Evolutionary conservation across 495 filamentous ascomycete genomes (phyloP).

Genomic region (Saxispiralis lemnorum): DNA sequence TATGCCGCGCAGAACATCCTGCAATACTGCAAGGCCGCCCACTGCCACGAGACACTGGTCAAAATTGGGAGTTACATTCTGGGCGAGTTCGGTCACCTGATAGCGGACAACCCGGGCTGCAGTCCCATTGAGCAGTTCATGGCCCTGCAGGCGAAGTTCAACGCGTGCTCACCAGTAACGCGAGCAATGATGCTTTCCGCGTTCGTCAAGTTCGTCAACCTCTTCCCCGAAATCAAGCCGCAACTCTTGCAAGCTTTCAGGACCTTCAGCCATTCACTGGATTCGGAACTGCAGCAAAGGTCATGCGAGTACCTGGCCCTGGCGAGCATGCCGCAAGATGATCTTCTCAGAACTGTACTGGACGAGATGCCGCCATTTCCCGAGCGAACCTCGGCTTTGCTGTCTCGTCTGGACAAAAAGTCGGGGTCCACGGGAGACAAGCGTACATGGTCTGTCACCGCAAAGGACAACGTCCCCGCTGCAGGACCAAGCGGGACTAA

Average conservation of each 20-base stretch:
- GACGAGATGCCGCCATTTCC: conserved; percentile 99
- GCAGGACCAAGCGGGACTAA: conserved; percentile 60
- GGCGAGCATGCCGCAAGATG: conserved; percentile 70
- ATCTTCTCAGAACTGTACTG: conserved; percentile 84
- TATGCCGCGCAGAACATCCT: conserved; percentile 89
- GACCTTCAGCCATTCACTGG: conserved; percentile 82
- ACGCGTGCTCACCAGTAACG: conserved; percentile 72
- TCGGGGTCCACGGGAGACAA: conserved; percentile 81
- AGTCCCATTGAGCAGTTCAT: conserved; percentile 97
- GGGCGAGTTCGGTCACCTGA: conserved; percentile 92
- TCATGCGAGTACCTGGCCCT: conserved; percentile 90
- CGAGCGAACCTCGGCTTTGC: conserved; percentile 74
- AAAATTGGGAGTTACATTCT: conserved; percentile 94
- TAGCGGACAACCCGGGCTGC: conserved; percentile 82
- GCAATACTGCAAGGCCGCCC: conserved; percentile 73
- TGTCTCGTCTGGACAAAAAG: conserved; percentile 86
- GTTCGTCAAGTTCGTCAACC: conserved; percentile 93
- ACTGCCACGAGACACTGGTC: conserved; percentile 88
- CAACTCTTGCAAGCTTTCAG: conserved; percentile 81
- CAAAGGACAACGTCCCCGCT: conserved; percentile 65
- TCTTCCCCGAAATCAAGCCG: conserved; percentile 97
- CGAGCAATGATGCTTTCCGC: conserved; percentile 84
- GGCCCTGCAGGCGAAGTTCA: conserved; percentile 78
- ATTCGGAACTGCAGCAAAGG: conserved; percentile 88
- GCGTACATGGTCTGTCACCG: conserved; percentile 88